Evolutionary conservation across 345 rosid genomes (phyloP).

Genomic region (Psidium friedrichsthalianum): DNA sequence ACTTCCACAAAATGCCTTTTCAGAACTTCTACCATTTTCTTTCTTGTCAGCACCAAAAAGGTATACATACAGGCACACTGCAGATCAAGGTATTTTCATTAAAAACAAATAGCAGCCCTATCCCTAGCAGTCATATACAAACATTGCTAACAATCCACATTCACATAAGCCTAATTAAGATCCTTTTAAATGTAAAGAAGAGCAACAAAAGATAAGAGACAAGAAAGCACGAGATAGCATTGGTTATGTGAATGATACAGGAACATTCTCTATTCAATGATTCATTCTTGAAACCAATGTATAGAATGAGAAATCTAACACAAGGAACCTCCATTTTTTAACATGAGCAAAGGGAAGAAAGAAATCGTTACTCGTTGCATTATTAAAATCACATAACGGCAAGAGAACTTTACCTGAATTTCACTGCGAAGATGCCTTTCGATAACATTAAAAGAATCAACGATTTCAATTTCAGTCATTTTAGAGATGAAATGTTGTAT

Average conservation of each 20-base stretch:
- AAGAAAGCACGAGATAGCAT: not conserved
- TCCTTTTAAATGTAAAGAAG: not conserved
- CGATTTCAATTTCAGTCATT: slow-evolving; percentile 82
- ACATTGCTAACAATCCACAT: not conserved
- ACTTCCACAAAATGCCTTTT: not conserved
- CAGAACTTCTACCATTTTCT: not conserved
- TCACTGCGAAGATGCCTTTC: slow-evolving; percentile 70
- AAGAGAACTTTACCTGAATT: slow-evolving; percentile 37
- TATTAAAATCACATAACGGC: not conserved
- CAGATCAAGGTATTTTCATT: not conserved
- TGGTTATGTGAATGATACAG: not conserved
- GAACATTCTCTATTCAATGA: not conserved
- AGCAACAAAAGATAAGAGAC: not conserved
- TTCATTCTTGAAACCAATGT: not conserved
- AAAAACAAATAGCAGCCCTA: not conserved
- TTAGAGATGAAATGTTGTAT: slow-evolving; percentile 47
- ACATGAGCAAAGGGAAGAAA: not conserved
- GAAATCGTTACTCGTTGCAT: too few relatives aligned
- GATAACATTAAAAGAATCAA: slow-evolving; percentile 83
- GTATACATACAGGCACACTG: not conserved
- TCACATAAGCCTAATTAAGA: not conserved
- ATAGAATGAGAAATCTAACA: not conserved
- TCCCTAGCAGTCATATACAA: not conserved
- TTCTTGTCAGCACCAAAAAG: not conserved
- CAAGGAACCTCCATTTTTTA: not conserved